These are phyloP conservation scores for Raphanus hybrid DNA, from an alignment of 441 rosid genomes.

Conservation along the genomic window DNA sequence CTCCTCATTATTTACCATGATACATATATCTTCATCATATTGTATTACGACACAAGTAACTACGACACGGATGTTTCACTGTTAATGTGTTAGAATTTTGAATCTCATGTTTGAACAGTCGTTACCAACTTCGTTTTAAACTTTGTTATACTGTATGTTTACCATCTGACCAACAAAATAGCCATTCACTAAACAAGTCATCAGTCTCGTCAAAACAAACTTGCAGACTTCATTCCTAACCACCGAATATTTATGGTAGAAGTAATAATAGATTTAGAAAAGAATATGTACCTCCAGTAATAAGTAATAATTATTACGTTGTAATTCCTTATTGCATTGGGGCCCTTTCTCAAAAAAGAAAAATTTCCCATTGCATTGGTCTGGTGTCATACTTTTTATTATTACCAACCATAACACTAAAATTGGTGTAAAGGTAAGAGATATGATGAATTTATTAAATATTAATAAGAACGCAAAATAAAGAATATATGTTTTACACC, in stretches of 20 bases:
- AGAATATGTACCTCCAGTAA: neutral
- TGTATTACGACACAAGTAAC: neutral
- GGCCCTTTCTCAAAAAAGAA: no score
- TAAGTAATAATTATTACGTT: neutral
- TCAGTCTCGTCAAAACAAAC: neutral
- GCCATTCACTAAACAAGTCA: neutral
- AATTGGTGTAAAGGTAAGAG: no score
- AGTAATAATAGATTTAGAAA: neutral
- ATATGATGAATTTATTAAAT: no score
- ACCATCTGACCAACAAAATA: neutral
- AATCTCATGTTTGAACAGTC: neutral
- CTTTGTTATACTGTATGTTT: neutral
- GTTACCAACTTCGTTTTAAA: neutral
- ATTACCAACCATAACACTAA: no score
- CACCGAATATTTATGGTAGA: neutral
- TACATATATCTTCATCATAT: constrained; percentile 10
- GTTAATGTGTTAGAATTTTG: neutral
- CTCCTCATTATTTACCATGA: neutral
- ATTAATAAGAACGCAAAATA: no score
- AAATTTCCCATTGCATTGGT: no score
- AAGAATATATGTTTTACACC: no score
- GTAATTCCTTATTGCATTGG: neutral
- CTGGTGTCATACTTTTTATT: no score
- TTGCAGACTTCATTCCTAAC: neutral
- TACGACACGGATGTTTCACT: constrained; percentile 17